Percentiles rank a stretch among this genome's conserved stretches.
These are phyloP conservation scores for Colletotrichum australisinense DNA, from an alignment of 2,329 filamentous ascomycete species.

Conservation along the genomic window DNA sequence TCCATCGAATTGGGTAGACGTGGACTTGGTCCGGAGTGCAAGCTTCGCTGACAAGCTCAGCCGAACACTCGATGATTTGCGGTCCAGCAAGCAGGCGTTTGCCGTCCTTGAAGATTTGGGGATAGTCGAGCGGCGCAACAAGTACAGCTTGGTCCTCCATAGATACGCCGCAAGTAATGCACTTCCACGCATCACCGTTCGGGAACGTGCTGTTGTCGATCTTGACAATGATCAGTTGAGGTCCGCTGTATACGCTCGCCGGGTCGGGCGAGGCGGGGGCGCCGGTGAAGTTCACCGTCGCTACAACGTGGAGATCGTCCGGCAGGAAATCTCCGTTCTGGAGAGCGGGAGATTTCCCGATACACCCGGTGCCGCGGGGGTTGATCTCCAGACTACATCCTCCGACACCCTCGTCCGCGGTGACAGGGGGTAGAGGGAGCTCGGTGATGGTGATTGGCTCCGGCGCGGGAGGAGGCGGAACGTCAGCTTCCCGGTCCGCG, in stretches of 20 bases:
- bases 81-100: slow-evolving; percentile 47
- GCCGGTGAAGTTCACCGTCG: slow-evolving; percentile 52
- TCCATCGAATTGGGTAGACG: slow-evolving; percentile 54
- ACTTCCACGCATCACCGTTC: slow-evolving; percentile 60
- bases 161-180: slow-evolving; percentile 56
- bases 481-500: not conserved
- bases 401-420: slow-evolving; percentile 39
- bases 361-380: slow-evolving; percentile 51
- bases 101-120: slow-evolving; percentile 54
- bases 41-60: slow-evolving; percentile 45
- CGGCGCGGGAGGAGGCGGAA: slow-evolving; percentile 42
- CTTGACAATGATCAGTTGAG: slow-evolving; percentile 56
- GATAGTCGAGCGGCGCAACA: slow-evolving; percentile 48
- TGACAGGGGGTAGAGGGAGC: slow-evolving; percentile 51
- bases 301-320: slow-evolving; percentile 55
- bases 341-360: slow-evolving; percentile 34
- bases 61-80: slow-evolving; percentile 52
- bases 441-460: slow-evolving; percentile 49
- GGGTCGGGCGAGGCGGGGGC: slow-evolving; percentile 52
- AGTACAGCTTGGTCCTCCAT: slow-evolving; percentile 43
- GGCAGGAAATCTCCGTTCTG: slow-evolving; percentile 48
- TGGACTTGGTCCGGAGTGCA: slow-evolving; percentile 47
- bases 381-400: slow-evolving; percentile 49
- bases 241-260: slow-evolving; percentile 53
- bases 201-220: slow-evolving; percentile 51